Conservation (phyloP, 352 stramenopile species). For the Globisporangium spinosum region DNA sequence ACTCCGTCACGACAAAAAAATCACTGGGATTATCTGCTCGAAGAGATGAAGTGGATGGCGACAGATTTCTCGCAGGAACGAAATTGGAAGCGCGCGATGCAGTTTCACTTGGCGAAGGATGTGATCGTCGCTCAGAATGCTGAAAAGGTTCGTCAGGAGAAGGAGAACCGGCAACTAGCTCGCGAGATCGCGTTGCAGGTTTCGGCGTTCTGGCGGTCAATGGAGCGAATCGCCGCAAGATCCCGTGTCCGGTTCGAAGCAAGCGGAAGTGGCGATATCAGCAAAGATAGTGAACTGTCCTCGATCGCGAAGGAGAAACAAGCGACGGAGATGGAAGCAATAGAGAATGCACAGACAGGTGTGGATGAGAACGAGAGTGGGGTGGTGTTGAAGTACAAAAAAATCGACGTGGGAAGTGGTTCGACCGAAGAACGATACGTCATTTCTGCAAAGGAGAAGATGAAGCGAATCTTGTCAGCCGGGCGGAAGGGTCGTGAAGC, state of each 20-base stretch:
- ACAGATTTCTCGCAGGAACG: conserved; percentile 95
- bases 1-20: conserved; percentile 52
- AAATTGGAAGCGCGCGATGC: conserved; percentile 92
- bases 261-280: conserved; percentile 2
- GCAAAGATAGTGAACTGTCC: conserved; percentile 5
- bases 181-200: conserved; percentile 64
- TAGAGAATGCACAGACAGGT: conserved; percentile 5
- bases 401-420: conserved; percentile 27
- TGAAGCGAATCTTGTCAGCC: conserved; percentile 43
- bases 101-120: conserved; percentile 58
- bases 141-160: conserved; percentile 61
- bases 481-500: conserved; percentile 47
- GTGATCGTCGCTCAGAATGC: conserved; percentile 65
- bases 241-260: conserved; percentile 69
- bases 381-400: conserved; percentile 38
- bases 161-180: conserved; percentile 61
- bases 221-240: conserved; percentile 78
- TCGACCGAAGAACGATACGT: conserved; percentile 9
- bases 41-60: conserved; percentile 97
- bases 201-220: conserved; percentile 80
- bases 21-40: conserved; percentile 93
- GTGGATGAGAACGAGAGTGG: conserved; percentile 7
- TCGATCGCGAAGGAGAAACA: conserved; percentile 1
- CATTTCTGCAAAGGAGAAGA: conserved; percentile 17
- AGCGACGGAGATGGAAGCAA: conserved; percentile 10